These are phyloP conservation scores for Halophytophthora polymorphica DNA, from an alignment of 352 stramenopile genomes.

Conservation along the genomic window DNA sequence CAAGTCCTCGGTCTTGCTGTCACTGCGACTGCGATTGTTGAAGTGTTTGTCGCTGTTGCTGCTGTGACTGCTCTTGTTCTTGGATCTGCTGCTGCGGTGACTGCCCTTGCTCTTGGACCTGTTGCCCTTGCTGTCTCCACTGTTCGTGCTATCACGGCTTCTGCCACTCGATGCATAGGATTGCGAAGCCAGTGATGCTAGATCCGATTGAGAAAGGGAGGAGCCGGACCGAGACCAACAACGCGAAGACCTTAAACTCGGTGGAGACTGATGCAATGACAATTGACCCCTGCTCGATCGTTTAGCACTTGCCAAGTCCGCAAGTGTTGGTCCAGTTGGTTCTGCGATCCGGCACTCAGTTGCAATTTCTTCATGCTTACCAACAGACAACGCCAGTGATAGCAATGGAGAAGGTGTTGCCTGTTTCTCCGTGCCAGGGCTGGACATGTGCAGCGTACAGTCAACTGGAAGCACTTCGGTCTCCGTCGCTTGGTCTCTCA, in stretches of 20 bases:
- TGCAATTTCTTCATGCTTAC: background rate
- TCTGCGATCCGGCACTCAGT: background rate
- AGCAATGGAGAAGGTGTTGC: background rate
- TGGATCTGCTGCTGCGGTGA: background rate
- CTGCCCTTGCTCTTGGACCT: background rate
- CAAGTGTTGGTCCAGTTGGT: slow-evolving; percentile 16
- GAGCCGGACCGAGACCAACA: slow-evolving; percentile 5
- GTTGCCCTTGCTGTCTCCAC: slow-evolving; percentile 11
- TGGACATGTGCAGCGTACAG: no score
- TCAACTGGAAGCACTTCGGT: slow-evolving; percentile 2
- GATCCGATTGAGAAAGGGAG: slow-evolving; percentile 1
- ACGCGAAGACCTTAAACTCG: background rate
- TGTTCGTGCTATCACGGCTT: no score
- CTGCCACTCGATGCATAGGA: background rate
- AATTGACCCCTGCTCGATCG: background rate
- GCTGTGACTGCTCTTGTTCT: background rate
- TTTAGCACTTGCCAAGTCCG: slow-evolving; percentile 10
- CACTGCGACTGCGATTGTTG: no score
- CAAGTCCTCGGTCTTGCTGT: no score
- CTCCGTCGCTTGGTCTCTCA: slow-evolving; percentile 21
- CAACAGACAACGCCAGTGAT: background rate
- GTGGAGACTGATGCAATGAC: background rate
- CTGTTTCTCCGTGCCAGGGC: no score
- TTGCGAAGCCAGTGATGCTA: background rate
- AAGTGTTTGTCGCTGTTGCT: slow-evolving; percentile 2